Evolutionary conservation across 768 basidiomycete species (phyloP).

Genomic region (Amanita pallidorosea): DNA sequence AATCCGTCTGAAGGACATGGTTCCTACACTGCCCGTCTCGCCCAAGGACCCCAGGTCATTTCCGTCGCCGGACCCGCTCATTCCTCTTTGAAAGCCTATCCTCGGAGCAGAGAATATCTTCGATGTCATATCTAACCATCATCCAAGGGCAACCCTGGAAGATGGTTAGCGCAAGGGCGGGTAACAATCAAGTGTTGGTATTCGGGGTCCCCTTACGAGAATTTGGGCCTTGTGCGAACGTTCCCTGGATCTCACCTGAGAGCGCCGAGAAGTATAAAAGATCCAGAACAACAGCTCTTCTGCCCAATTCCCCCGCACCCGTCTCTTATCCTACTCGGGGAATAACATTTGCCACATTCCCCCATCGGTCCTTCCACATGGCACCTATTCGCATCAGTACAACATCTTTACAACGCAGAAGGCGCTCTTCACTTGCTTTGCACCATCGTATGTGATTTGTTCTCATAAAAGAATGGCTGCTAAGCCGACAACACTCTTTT

Average conservation of each 20-base stretch:
- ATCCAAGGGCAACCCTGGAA: neutral
- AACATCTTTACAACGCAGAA: neutral
- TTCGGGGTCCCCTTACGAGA: conserved; percentile 3
- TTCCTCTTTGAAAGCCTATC: neutral
- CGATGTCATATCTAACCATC: neutral
- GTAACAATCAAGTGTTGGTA: neutral
- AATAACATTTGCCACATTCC: neutral
- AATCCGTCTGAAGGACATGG: conserved; percentile 1
- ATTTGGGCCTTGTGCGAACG: neutral
- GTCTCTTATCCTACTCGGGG: conserved; percentile 2
- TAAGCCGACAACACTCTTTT: neutral
- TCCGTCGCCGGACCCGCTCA: neutral
- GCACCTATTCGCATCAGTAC: conserved; percentile 6
- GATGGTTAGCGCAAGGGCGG: neutral
- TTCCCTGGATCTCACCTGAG: neutral
- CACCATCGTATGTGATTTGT: neutral
- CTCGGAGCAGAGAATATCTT: neutral
- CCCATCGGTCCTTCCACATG: neutral
- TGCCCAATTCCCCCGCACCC: neutral
- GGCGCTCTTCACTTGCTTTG: conserved; percentile 4
- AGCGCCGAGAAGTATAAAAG: neutral
- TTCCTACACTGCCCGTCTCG: neutral
- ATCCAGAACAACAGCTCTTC: neutral
- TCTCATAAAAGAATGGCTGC: neutral
- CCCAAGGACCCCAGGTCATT: neutral